These are phyloP conservation scores for Thelonectria olida DNA, from an alignment of 2,329 filamentous ascomycete genomes.

Conservation along the genomic window DNA sequence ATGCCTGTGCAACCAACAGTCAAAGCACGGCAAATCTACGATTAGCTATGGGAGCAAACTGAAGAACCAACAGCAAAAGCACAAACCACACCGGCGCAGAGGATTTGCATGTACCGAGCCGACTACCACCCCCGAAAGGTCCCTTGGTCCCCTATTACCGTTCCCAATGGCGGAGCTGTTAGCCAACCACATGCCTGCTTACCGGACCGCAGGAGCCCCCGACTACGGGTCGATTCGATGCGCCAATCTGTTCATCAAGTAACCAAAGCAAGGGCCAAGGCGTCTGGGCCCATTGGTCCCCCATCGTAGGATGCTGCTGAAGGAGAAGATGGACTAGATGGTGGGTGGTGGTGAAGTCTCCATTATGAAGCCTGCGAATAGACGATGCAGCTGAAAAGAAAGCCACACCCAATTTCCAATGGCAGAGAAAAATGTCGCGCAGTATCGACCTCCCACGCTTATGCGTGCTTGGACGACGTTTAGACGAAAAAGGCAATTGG, in stretches of 20 bases:
- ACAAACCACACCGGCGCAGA: background rate
- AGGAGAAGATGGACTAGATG: background rate
- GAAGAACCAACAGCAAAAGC: background rate
- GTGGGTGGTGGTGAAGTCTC: no score
- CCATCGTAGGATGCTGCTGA: background rate
- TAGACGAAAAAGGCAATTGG: constrained; percentile 1
- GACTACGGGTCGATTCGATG: background rate
- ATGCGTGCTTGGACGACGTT: background rate
- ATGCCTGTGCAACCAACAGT: background rate
- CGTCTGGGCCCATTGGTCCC: background rate
- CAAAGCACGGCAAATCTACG: background rate
- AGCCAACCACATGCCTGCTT: background rate
- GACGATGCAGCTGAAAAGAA: background rate
- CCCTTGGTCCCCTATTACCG: background rate
- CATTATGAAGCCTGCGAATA: background rate
- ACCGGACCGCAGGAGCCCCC: background rate
- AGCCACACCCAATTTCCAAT: background rate
- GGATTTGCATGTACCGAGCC: background rate
- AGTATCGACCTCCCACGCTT: constrained; percentile 4
- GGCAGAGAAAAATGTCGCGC: constrained; percentile 13
- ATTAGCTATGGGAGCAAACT: background rate
- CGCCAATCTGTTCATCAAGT: background rate
- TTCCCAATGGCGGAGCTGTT: background rate
- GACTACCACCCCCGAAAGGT: background rate
- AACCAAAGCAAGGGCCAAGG: background rate